phyloP scores from a whole-genome alignment of 768 basidiomycete species.

The Hypholoma sublateritium region DNA sequence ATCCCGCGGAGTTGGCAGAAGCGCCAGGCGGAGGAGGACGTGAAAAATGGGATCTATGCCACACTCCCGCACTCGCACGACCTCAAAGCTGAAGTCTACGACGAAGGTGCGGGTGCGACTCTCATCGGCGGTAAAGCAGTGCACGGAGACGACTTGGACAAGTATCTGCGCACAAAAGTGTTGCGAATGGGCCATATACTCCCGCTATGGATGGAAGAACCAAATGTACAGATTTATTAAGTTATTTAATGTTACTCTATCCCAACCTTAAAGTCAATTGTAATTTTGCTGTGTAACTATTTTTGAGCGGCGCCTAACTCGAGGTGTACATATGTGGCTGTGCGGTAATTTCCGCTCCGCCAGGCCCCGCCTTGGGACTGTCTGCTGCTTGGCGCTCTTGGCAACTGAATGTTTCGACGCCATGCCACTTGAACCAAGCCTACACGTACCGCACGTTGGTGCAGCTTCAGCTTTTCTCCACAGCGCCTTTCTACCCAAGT shows the following conservation, averaged over 20 bases:
- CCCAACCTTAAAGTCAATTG: background rate
- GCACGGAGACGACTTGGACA: slow-evolving; percentile 85
- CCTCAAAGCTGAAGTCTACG: slow-evolving; percentile 30
- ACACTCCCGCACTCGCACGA: slow-evolving; percentile 14
- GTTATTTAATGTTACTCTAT: slow-evolving; percentile 9
- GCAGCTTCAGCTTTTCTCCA: too few relatives aligned
- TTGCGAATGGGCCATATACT: slow-evolving; percentile 96
- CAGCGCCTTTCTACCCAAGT: too few relatives aligned
- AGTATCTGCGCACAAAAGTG: slow-evolving; percentile 95
- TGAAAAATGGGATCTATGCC: slow-evolving; percentile 17
- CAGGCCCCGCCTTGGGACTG: too few relatives aligned
- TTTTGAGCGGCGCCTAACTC: slow-evolving; percentile 1
- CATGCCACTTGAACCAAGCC: too few relatives aligned
- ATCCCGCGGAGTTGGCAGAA: slow-evolving; percentile 86
- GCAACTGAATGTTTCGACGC: background rate
- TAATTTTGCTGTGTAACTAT: slow-evolving; percentile 6
- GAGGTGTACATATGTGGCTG: background rate
- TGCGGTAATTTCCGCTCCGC: background rate
- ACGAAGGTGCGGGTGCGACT: slow-evolving; percentile 62
- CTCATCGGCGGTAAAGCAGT: slow-evolving; percentile 79
- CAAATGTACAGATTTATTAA: slow-evolving; percentile 23
- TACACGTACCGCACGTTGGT: too few relatives aligned
- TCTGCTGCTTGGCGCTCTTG: background rate
- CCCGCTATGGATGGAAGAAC: slow-evolving; percentile 50
- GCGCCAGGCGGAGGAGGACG: slow-evolving; percentile 32